phyloP scores from a whole-genome alignment of 2,329 filamentous ascomycete genomes.

The Cyphellophora attinorum region DNA sequence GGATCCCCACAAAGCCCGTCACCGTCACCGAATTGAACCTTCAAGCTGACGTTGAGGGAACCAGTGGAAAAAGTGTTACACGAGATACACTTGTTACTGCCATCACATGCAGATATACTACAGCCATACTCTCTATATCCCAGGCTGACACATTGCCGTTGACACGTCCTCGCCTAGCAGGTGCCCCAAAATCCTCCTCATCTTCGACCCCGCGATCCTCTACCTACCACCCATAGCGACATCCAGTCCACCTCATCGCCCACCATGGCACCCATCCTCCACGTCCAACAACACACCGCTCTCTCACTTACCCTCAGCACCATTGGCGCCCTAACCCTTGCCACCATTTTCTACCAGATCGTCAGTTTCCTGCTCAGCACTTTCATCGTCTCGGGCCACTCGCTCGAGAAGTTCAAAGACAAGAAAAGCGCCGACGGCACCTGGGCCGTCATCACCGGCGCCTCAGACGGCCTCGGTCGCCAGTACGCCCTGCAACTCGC shows the following conservation, averaged over 20 bases:
- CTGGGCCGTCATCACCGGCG: slow-evolving; percentile 91
- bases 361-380: slow-evolving; percentile 54
- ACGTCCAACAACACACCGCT: slow-evolving; percentile 13
- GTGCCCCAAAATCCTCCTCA: neutral
- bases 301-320: slow-evolving; percentile 24
- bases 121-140: too few species aligned
- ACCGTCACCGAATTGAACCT: too few species aligned
- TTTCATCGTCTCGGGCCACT: slow-evolving; percentile 53
- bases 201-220: neutral
- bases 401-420: slow-evolving; percentile 85
- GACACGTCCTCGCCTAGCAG: too few species aligned
- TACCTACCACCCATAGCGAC: too few species aligned
- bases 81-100: too few species aligned
- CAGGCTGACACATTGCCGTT: too few species aligned
- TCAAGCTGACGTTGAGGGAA: too few species aligned
- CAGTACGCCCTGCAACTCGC: slow-evolving; percentile 90
- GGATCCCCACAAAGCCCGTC: too few species aligned
- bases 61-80: too few species aligned
- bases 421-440: too few species aligned
- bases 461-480: slow-evolving; percentile 92
- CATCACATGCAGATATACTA: too few species aligned
- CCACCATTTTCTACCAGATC: slow-evolving; percentile 48
- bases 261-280: slow-evolving; percentile 10
- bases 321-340: slow-evolving; percentile 51
- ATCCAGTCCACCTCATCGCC: slow-evolving; percentile 1